Conservation (phyloP, 345 rosid species). For the Clausena lansium region DNA sequence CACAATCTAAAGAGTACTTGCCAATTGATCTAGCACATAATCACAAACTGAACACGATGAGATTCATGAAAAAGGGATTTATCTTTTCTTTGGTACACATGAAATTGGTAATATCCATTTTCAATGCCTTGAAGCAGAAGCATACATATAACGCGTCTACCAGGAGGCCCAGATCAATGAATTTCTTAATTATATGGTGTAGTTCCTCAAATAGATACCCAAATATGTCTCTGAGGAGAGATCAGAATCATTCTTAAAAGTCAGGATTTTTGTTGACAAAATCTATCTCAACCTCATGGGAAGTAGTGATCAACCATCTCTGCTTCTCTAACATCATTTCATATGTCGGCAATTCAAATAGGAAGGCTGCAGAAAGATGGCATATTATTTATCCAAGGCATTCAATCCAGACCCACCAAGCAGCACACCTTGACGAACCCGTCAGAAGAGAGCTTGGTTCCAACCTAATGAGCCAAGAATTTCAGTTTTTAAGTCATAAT, state of each 20-base stretch:
- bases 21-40: not conserved
- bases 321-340: not conserved
- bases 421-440: not conserved
- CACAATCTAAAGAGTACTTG: not conserved
- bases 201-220: not conserved
- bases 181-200: not conserved
- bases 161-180: not conserved
- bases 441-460: not conserved
- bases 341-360: not conserved
- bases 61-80: not conserved
- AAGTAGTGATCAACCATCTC: not conserved
- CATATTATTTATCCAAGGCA: not conserved
- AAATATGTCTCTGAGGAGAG: not conserved
- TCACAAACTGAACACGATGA: not conserved
- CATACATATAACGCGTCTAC: not conserved
- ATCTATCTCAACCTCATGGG: not conserved
- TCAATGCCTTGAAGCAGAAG: not conserved
- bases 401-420: not conserved
- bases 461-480: not conserved
- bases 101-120: not conserved
- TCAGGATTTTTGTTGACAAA: not conserved
- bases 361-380: not conserved
- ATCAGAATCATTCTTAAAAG: not conserved
- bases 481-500: not conserved
- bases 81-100: not conserved